phyloP scores from a whole-genome alignment of 1,139 yeast species.

The Suhomyces bokatorum region DNA sequence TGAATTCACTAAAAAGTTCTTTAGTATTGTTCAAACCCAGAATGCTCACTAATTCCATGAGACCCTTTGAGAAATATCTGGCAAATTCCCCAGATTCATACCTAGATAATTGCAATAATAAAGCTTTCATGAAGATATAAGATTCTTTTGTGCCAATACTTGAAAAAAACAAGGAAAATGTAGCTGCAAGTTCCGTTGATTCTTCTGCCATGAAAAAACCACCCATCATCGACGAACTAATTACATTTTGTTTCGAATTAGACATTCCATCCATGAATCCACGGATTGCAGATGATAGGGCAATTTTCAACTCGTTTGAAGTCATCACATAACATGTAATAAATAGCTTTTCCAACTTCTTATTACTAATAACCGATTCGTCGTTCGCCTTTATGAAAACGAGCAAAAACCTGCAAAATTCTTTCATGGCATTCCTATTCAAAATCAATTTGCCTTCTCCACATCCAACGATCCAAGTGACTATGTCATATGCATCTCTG shows the following conservation, averaged over 20 bases:
- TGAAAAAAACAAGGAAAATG: constrained; percentile 39
- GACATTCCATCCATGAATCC: constrained; percentile 5
- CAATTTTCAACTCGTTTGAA: constrained; percentile 23
- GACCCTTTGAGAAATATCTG: constrained; percentile 29
- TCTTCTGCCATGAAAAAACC: constrained; percentile 36
- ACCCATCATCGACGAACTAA: constrained; percentile 35
- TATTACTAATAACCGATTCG: constrained; percentile 13
- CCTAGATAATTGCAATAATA: constrained; percentile 46
- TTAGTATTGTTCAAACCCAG: constrained; percentile 18
- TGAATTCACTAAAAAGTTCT: constrained; percentile 29
- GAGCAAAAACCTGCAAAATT: constrained; percentile 23
- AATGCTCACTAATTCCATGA: constrained; percentile 23
- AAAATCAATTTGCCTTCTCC: constrained; percentile 29
- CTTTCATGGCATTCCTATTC: constrained; percentile 23
- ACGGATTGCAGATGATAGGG: constrained; percentile 12
- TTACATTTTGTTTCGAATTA: constrained; percentile 21
- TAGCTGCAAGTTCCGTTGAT: constrained; percentile 41
- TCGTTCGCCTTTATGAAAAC: constrained; percentile 14
- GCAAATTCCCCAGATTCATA: constrained; percentile 33
- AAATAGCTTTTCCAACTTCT: constrained; percentile 15
- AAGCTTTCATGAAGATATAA: constrained; percentile 29
- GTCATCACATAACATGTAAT: constrained; percentile 16
- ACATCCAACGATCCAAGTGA: constrained; percentile 34
- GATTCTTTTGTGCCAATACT: constrained; percentile 30
- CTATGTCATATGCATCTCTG: constrained; percentile 38